phyloP scores from a whole-genome alignment of 2,329 filamentous ascomycete genomes.

The Atkinsonella texensis region DNA sequence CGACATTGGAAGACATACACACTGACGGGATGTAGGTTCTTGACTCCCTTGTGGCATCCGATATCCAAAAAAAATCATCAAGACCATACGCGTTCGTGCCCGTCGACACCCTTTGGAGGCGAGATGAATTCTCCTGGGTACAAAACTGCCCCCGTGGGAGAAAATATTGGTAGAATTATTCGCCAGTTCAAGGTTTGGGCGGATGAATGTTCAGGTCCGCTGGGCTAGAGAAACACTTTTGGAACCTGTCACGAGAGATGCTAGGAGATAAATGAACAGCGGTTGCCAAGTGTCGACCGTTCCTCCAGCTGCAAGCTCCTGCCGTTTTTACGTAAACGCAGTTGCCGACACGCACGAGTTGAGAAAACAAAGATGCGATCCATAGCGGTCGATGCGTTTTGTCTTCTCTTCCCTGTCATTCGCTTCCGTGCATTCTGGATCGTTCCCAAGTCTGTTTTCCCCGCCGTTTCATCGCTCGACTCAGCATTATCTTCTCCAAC shows the following conservation, averaged over 20 bases:
- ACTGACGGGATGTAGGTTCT: too few relatives aligned
- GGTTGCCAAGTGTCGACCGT: background rate
- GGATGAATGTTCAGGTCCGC: constrained; percentile 9
- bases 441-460: too few relatives aligned
- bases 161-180: constrained; percentile 11
- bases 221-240: constrained; percentile 8
- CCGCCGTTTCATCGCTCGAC: background rate
- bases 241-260: constrained; percentile 8
- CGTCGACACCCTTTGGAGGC: constrained; percentile 8
- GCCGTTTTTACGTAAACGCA: background rate
- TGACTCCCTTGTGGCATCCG: too few relatives aligned
- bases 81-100: too few relatives aligned
- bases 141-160: constrained; percentile 7
- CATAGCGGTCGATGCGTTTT: background rate
- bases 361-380: background rate
- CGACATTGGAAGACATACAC: too few relatives aligned
- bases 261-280: background rate
- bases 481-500: background rate
- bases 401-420: background rate
- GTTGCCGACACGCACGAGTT: background rate
- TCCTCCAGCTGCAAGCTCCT: background rate
- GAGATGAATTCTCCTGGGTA: constrained; percentile 1
- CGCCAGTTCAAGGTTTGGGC: constrained; percentile 12
- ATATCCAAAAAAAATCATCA: too few relatives aligned
- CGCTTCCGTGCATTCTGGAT: too few relatives aligned